These are phyloP conservation scores for Chamaenerion angustifolium DNA, from an alignment of 345 rosid genomes.

Conservation along the genomic window DNA sequence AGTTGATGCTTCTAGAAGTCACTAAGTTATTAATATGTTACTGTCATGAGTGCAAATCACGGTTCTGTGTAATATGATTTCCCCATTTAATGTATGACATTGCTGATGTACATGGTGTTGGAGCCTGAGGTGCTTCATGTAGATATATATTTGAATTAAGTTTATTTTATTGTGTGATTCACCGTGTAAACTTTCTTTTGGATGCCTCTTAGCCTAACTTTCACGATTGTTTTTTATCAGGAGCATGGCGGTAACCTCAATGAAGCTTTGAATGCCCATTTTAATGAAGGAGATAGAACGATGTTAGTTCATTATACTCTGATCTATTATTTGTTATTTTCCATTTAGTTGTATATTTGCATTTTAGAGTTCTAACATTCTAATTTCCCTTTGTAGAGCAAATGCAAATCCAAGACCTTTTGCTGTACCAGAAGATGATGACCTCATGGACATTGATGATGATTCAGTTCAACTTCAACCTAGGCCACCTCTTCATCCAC, in stretches of 20 bases:
- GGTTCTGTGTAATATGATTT: no score
- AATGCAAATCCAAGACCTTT: conserved; percentile 11
- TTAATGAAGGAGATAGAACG: conserved; percentile 69
- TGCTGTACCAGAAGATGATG: conserved; percentile 30
- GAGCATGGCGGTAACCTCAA: conserved; percentile 88
- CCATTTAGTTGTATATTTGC: background rate
- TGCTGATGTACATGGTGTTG: no score
- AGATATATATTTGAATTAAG: no score
- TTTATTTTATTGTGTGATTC: no score
- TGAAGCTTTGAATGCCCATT: conserved; percentile 88
- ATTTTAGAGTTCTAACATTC: background rate
- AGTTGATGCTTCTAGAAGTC: no score
- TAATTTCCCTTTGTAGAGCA: background rate
- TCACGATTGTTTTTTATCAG: conserved; percentile 25
- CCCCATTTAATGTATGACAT: no score
- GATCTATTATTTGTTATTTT: background rate
- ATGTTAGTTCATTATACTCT: conserved; percentile 16
- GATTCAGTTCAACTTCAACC: conserved; percentile 35
- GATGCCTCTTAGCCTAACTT: conserved; percentile 5
- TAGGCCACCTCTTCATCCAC: conserved; percentile 22
- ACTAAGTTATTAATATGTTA: no score
- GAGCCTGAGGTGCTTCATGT: no score
- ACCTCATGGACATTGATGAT: conserved; percentile 72
- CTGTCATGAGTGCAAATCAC: no score
- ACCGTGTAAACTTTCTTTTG: no score